Evolutionary conservation across 306 rosid genomes (phyloP), one percentile per base, ranked within the genome.

Genomic region (Prinsepia uniflora): DNA sequence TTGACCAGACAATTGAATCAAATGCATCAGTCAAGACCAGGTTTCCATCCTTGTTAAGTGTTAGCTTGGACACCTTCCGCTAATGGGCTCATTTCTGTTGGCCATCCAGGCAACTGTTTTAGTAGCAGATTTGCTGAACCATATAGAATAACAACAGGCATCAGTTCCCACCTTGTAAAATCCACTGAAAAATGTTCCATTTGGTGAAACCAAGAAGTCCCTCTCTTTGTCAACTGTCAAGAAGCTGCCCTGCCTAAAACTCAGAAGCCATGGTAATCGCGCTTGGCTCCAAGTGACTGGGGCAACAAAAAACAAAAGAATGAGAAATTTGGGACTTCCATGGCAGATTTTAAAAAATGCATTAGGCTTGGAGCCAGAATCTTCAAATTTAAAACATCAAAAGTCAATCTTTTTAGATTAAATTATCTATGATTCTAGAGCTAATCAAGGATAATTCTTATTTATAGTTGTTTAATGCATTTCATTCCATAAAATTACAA

Each of bases 41-140:
- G 67, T 71, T 77, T 6, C 81, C 81, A 46, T 55, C 40, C 18
- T 5, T 30, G 45, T 71, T 67, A 34, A 77, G 72, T 6, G 67
- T 54, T 2, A 77, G 5, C 46, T 40, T 77, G 11, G 76, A 77
- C 10, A 20, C 15, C 56, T 63, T 19, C 3, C 36, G 7, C 63
- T 52, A 2, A 77, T 72, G 0, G 81, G 81, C 3, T 1, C 9
- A 20, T 76, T 63, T 44, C 75, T n/a, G 20, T 76, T 76, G 2
- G 80, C 70, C 75, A 63, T 69, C 80, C 75, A 76, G 10, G 49
- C 75, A 3, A 68, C 63, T 46, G 75, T 68, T 76, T 62, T 76
- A 15, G 24, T 17, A 5, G 2, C 57, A 17, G 70, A 60, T 6
- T 52, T 69, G 39, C 75, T 50, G 47, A 60, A 76, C 80, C 80